Base-by-base conservation (phyloP, 2,329 filamentous ascomycete genomes). In the Coniochaeta sp. region DNA sequence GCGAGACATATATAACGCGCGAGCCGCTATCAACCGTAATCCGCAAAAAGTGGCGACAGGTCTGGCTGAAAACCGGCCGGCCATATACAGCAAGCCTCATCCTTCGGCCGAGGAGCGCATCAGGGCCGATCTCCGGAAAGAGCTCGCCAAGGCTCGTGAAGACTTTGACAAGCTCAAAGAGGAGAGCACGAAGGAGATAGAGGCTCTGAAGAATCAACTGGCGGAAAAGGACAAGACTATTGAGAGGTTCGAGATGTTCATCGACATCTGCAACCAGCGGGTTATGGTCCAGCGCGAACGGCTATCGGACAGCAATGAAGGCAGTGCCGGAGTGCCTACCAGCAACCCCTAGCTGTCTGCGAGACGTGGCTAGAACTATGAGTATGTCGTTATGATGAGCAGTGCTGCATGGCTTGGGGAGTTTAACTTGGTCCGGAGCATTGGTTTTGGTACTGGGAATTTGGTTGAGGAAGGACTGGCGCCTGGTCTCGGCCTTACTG, bases 191-290 rank as follows among this genome's bases (percentile, higher is more conserved):
- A 84, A 84, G 61, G 80, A 85, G 67, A 79, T 88, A 47, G 83
- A 83, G 17, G 77, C 79, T 1, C 71, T 88, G 60, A 83, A 84
- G 66, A 76, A 79, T 60, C 79, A 85, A 67, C 70, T 93, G 17
- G 81, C 79, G 44, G 83, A 88, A 62, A 87, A 87, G 71, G 82
- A 87, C 62, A 79, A 80, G 67, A 79, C 82, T 62, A 88, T 88
- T 60, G 72, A 79, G 62, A 85, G 82, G 68, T 88, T 87, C 65
- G 85, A 88, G 71, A 85, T 86, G 80, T 88, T 88, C 59, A 87
- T 88, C 67, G 85, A 88, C 70, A 86, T 88, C 59, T 88, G 85
- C 69, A 88, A 88, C 66, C 79, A 86, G 69, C 76, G 85, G 57
- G 85, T 88, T 63, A 88, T 88, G 77, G 76, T 86, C 59, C 83